These are phyloP conservation scores for Bertia moriformis DNA, from an alignment of 2,329 filamentous ascomycete species.

Conservation along the genomic window DNA sequence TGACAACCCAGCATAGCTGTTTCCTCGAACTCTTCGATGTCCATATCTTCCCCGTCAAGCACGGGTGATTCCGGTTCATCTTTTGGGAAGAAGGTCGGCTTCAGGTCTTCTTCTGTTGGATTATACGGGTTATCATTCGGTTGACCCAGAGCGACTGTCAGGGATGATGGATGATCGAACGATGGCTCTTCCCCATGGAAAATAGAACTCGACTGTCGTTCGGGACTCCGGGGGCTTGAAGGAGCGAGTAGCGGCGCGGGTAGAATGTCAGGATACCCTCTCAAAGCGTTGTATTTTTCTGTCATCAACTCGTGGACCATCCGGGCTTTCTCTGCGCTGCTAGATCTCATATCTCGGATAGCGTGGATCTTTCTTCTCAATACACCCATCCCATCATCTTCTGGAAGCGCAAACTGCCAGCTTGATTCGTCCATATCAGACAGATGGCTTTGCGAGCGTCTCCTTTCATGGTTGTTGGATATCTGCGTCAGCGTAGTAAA, in stretches of 20 bases:
- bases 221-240: not conserved
- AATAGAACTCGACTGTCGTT: not conserved
- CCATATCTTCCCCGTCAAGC: not conserved
- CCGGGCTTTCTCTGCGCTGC: constrained; percentile 25
- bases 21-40: not conserved
- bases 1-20: constrained; percentile 40
- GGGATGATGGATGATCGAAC: not conserved
- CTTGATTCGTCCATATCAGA: not conserved
- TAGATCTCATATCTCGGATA: constrained; percentile 21
- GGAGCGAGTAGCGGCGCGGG: constrained; percentile 2
- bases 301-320: constrained; percentile 32
- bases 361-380: constrained; percentile 25
- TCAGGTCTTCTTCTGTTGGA: constrained; percentile 22
- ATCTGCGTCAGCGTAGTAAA: no score
- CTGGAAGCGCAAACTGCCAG: constrained; percentile 15
- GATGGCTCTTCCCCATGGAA: not conserved
- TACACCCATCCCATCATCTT: constrained; percentile 30
- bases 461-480: no score
- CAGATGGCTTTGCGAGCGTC: no score
- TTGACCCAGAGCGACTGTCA: not conserved
- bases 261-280: constrained; percentile 4
- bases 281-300: constrained; percentile 23
- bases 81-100: constrained; percentile 24
- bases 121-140: constrained; percentile 16
- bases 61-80: not conserved